Evolutionary conservation across 371 early-diverging fungal genomes (phyloP), one percentile per base, ranked within the genome.

Genomic region (Saksenaea oblongispora): DNA sequence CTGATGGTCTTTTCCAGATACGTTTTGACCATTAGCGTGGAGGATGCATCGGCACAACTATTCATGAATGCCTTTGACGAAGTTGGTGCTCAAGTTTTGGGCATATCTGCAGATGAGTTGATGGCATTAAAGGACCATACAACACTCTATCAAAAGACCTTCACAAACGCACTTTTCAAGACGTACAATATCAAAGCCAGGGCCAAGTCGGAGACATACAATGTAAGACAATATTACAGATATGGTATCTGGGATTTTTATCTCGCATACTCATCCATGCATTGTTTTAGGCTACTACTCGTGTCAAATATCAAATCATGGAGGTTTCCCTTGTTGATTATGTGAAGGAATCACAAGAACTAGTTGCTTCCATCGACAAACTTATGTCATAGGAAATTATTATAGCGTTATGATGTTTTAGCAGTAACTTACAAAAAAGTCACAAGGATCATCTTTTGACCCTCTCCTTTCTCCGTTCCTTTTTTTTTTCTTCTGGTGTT

Each of bases 51-150:
- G 0, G 92, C 94, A 15, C 89, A 91, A 61, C 63, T 82, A 18
- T 98, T 93, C 92, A 59, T 95, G 24, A 85, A 88, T 61, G 83
- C 85, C 11, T 99, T 99, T 74, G 93, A 97, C 75, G 98, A 97
- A 0, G 55, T 78, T 0, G 98, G 89, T 54, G 65, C 70, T 41
- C 17, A 60, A 36, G 62, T 99, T 36, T 63, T 98, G 3, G 93
- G 93, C 4, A 75, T 66, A 28, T 65, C 79, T 35, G 98, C 98
- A 3, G 82, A 80, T 54, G 93, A 93, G 9, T 62, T 95, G 65
- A 72, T 75, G 41, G 57, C 69, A 34, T 66, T 91, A 27, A 84
- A 74, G 66, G 85, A 56, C 5, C 71, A 87, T 47, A 60, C 65
- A 8, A 56, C 64, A 11, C 76, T 65, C n/a, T 83, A 72, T 59